Conservation (phyloP, 495 filamentous ascomycete genomes). For the Margaritispora aquatica region DNA sequence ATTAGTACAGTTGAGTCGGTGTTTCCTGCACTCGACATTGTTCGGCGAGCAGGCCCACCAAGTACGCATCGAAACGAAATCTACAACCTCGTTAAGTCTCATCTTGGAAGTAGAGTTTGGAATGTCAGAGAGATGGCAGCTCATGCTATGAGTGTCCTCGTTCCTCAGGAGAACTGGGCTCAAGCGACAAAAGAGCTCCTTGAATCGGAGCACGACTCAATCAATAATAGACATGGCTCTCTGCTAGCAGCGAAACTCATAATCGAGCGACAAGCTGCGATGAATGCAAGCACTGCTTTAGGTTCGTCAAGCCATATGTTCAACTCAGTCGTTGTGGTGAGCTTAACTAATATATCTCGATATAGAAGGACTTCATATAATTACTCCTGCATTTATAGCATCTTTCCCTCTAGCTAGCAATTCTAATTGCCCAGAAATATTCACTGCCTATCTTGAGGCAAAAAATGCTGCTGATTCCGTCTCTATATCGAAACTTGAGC, state of each 20-base stretch:
- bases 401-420: background rate
- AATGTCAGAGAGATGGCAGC: conserved; percentile 87
- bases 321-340: too few relatives aligned
- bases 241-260: conserved; percentile 49
- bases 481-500: background rate
- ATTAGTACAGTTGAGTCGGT: conserved; percentile 57
- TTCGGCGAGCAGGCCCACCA: conserved; percentile 57
- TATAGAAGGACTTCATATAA: background rate
- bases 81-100: conserved; percentile 39
- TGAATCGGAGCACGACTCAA: conserved; percentile 18
- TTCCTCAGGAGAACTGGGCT: conserved; percentile 46
- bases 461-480: background rate
- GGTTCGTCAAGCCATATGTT: background rate
- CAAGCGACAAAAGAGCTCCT: conserved; percentile 44
- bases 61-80: conserved; percentile 38
- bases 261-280: conserved; percentile 35
- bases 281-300: background rate
- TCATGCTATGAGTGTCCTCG: conserved; percentile 63
- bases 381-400: background rate
- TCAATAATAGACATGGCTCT: conserved; percentile 58
- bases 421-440: background rate
- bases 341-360: background rate
- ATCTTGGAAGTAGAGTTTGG: conserved; percentile 74
- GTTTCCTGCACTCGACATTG: conserved; percentile 82
- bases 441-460: background rate